These are phyloP conservation scores for Gardenia jasminoides DNA, from an alignment of 257 asterid genomes.

Conservation along the genomic window DNA sequence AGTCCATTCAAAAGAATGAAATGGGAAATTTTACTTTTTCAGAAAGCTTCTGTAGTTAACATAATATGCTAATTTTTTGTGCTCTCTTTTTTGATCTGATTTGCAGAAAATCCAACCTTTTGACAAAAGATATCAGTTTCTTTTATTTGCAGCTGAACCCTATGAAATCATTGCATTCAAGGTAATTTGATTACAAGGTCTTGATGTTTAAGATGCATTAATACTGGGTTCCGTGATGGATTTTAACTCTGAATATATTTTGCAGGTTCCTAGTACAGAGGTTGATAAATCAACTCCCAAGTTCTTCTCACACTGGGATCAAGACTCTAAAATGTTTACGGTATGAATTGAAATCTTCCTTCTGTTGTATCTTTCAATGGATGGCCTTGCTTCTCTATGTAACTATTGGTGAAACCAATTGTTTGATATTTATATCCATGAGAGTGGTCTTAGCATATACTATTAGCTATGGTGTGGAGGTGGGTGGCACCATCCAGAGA, in stretches of 20 bases:
- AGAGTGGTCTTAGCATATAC: neutral
- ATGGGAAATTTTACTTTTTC: neutral
- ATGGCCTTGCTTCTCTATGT: neutral
- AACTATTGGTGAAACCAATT: neutral
- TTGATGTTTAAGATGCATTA: neutral
- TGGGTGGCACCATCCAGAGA: neutral
- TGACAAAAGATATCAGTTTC: conserved; percentile 85
- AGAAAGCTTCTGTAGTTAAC: neutral
- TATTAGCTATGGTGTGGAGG: neutral
- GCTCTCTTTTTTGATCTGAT: neutral
- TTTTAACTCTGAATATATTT: conserved; percentile 1
- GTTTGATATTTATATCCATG: neutral
- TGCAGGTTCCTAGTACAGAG: conserved; percentile 92
- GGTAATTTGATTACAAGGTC: conserved; percentile 39
- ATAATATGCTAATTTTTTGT: neutral
- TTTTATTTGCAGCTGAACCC: conserved; percentile 94
- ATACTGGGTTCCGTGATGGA: neutral
- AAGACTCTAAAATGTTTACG: conserved; percentile 97
- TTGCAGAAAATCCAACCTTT: conserved; percentile 77
- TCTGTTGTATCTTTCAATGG: neutral
- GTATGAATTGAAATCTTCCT: conserved; percentile 33
- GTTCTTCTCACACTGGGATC: conserved; percentile 98
- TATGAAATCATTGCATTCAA: conserved; percentile 88
- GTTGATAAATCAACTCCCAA: conserved; percentile 96
- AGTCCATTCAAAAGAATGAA: conserved; percentile 1